phyloP scores from a whole-genome alignment of 257 asterid species.

The Solanum infundibuliforme region DNA sequence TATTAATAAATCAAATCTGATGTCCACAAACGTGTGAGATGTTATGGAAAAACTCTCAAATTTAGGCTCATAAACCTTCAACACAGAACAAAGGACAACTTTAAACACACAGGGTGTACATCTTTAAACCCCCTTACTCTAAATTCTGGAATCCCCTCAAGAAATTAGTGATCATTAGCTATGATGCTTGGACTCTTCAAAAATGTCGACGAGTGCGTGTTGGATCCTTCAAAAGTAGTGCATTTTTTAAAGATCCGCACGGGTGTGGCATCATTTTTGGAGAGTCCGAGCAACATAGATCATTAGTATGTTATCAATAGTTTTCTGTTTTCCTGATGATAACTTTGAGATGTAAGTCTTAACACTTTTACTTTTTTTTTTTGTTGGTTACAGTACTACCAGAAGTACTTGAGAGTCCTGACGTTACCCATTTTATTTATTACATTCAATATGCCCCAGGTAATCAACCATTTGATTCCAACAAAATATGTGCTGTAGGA shows the following conservation, averaged over 20 bases:
- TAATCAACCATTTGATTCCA: constrained; percentile 6
- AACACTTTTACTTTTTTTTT: constrained; percentile 3
- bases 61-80: background rate
- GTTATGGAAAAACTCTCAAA: background rate
- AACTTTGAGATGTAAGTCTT: constrained; percentile 4
- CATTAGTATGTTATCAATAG: background rate
- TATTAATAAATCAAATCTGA: background rate
- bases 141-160: background rate
- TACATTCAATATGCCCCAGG: constrained; percentile 71
- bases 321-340: background rate
- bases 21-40: background rate
- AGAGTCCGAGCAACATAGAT: background rate
- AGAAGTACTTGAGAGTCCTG: constrained; percentile 50
- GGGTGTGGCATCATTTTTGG: background rate
- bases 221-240: background rate
- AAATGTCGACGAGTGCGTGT: background rate
- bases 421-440: constrained; percentile 52
- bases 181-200: background rate
- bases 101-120: background rate
- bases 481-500: background rate
- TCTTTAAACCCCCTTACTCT: background rate
- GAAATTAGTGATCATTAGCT: background rate
- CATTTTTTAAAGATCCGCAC: background rate
- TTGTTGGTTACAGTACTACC: constrained; percentile 43
- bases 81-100: background rate